Evolutionary conservation across 768 basidiomycete species (phyloP).

Genomic region (Collybia sordida): DNA sequence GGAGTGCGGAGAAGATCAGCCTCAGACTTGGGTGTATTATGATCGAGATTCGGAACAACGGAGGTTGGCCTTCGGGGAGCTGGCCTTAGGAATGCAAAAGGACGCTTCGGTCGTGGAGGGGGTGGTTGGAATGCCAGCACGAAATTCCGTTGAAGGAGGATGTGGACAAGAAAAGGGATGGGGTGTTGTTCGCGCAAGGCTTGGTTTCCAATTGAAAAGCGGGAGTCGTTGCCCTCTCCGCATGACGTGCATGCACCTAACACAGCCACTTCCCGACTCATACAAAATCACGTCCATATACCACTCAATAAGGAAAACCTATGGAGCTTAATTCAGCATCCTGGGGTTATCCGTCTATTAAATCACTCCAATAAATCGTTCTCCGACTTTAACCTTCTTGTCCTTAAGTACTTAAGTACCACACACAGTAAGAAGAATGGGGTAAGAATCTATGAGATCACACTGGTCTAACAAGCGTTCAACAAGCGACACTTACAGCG

Average conservation of each 20-base stretch:
- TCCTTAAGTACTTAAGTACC: too few relatives aligned
- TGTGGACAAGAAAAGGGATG: background rate
- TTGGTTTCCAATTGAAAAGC: constrained; percentile 5
- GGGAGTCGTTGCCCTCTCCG: constrained; percentile 11
- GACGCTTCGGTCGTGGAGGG: constrained; percentile 9
- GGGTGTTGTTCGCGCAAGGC: constrained; percentile 1
- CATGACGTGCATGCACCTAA: constrained; percentile 14
- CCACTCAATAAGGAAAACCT: too few relatives aligned
- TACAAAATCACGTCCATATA: too few relatives aligned
- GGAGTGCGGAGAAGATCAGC: constrained; percentile 2
- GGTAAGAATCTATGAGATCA: too few relatives aligned
- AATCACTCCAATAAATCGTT: too few relatives aligned
- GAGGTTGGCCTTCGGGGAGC: background rate
- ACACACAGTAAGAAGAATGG: too few relatives aligned
- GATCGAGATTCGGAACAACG: constrained; percentile 7
- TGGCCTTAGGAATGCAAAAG: constrained; percentile 14
- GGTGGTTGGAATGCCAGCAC: constrained; percentile 15
- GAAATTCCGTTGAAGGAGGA: background rate
- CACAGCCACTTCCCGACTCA: constrained; percentile 5
- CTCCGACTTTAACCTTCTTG: too few relatives aligned
- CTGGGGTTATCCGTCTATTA: too few relatives aligned
- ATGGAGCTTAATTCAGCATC: too few relatives aligned
- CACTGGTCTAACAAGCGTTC: too few relatives aligned
- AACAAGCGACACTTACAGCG: too few relatives aligned
- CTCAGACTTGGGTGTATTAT: constrained; percentile 9